Evolutionary conservation across 306 rosid species (phyloP).

Genomic region (Vigna unguiculata): DNA sequence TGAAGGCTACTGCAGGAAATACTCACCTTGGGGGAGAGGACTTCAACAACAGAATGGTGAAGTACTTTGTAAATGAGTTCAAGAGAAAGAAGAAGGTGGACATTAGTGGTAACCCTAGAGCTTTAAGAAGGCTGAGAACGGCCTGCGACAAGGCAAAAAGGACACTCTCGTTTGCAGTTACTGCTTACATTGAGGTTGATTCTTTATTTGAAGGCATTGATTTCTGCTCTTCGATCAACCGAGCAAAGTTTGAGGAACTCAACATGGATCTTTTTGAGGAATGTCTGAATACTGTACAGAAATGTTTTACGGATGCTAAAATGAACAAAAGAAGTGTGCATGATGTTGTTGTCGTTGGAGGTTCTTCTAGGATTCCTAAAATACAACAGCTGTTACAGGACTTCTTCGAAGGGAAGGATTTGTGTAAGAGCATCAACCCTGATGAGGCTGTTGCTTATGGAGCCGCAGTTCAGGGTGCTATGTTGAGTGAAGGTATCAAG

Average conservation of each 20-base stretch:
- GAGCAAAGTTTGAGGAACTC: constrained; percentile 21
- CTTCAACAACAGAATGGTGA: constrained; percentile 34
- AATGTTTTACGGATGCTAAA: not conserved
- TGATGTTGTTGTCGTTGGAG: constrained; percentile 41
- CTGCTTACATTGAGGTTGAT: constrained; percentile 1
- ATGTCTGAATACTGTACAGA: not conserved
- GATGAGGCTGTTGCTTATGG: constrained; percentile 44
- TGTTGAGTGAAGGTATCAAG: constrained; percentile 21
- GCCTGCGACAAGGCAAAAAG: constrained; percentile 39
- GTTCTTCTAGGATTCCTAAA: constrained; percentile 44
- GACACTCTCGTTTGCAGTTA: not conserved
- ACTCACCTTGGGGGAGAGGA: too few species aligned
- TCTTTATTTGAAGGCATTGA: constrained; percentile 13
- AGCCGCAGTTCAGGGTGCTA: constrained; percentile 42
- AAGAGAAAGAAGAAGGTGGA: constrained; percentile 30
- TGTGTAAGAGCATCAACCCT: constrained; percentile 31
- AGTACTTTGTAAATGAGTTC: constrained; percentile 16
- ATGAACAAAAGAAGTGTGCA: not conserved
- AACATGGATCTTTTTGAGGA: constrained; percentile 16
- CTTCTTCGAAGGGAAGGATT: not conserved
- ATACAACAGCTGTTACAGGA: constrained; percentile 15
- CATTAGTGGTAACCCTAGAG: constrained; percentile 21
- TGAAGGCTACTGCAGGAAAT: too few species aligned
- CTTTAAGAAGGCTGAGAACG: constrained; percentile 32
- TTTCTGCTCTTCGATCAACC: constrained; percentile 5